Conservation (phyloP, 2,329 filamentous ascomycete species). For the Penicillium sp. region DNA sequence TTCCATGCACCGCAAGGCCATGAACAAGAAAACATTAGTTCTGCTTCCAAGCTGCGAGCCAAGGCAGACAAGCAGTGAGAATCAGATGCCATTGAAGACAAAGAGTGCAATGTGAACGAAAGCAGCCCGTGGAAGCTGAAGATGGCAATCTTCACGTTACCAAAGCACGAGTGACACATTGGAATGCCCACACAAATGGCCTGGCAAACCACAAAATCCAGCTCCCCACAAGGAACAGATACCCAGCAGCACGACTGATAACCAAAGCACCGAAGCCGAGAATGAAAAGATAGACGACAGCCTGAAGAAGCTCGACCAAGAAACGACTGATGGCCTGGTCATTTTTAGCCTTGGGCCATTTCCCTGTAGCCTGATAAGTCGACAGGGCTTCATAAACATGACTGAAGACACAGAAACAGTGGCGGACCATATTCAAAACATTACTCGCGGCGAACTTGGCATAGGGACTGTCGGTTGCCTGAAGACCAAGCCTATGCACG, state of each 20-base stretch:
- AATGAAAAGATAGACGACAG: conserved; percentile 33
- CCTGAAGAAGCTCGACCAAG: conserved; percentile 33
- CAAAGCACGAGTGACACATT: conserved; percentile 27
- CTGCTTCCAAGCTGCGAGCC: no score
- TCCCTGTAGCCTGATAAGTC: conserved; percentile 33
- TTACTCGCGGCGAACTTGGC: conserved; percentile 24
- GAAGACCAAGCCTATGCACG: conserved; percentile 23
- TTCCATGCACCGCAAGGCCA: neutral
- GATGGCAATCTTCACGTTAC: conserved; percentile 18
- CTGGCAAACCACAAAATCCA: conserved; percentile 39
- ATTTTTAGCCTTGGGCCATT: conserved; percentile 28
- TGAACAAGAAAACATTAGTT: neutral
- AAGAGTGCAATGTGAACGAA: neutral
- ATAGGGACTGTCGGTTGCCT: conserved; percentile 25
- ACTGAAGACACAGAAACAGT: conserved; percentile 31
- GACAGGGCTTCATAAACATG: conserved; percentile 27
- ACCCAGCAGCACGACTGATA: conserved; percentile 30
- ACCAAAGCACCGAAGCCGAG: conserved; percentile 34
- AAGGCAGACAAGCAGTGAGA: neutral
- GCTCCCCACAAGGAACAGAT: conserved; percentile 33
- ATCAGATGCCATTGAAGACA: neutral
- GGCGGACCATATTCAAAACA: conserved; percentile 31
- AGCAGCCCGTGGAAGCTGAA: neutral
- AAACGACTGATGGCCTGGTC: conserved; percentile 31
- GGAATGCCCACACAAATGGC: conserved; percentile 35